Conservation (phyloP, 2,329 filamentous ascomycete genomes). For the Cryoendolithus antarcticus region DNA sequence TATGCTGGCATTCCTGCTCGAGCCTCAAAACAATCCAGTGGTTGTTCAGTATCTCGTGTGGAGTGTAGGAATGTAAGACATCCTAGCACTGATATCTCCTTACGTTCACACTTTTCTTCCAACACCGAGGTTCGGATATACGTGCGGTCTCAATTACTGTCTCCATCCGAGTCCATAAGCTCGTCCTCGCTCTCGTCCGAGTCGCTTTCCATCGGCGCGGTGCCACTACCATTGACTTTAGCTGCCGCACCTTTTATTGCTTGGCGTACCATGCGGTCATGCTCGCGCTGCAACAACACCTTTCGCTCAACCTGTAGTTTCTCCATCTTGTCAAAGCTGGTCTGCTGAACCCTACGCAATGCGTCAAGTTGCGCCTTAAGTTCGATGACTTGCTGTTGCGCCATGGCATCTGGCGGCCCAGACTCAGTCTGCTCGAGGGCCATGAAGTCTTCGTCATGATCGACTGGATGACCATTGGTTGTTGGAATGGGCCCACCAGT, state of each 20-base stretch:
- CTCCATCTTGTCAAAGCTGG: slow-evolving; percentile 33
- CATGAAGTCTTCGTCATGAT: slow-evolving; percentile 26
- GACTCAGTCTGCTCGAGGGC: slow-evolving; percentile 17
- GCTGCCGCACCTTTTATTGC: slow-evolving; percentile 1
- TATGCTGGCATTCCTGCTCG: too few species aligned
- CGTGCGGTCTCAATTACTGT: slow-evolving; percentile 3
- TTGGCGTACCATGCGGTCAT: slow-evolving; percentile 6
- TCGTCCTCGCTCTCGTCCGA: slow-evolving; percentile 1
- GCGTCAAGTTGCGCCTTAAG: slow-evolving; percentile 29
- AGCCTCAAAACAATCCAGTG: too few species aligned
- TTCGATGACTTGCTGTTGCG: slow-evolving; percentile 18
- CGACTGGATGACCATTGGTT: slow-evolving; percentile 5
- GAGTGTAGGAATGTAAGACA: too few species aligned
- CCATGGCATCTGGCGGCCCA: slow-evolving; percentile 2
- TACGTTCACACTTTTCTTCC: too few species aligned
- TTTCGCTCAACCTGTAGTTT: slow-evolving; percentile 31
- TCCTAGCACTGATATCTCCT: too few species aligned
- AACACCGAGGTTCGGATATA: too few species aligned
- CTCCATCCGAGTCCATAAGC: slow-evolving; percentile 3
- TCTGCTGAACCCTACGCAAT: slow-evolving; percentile 33
- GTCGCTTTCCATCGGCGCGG: not conserved
- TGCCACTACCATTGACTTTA: slow-evolving; percentile 5
- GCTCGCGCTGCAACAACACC: slow-evolving; percentile 22
- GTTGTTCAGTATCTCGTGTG: too few species aligned
- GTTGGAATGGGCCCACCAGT: slow-evolving; percentile 18